A percentile compares a stretch with the other conserved stretches of the same genome.
Evolutionary conservation across 768 basidiomycete species (phyloP).

Genomic region (Rhizopogon rudus): DNA sequence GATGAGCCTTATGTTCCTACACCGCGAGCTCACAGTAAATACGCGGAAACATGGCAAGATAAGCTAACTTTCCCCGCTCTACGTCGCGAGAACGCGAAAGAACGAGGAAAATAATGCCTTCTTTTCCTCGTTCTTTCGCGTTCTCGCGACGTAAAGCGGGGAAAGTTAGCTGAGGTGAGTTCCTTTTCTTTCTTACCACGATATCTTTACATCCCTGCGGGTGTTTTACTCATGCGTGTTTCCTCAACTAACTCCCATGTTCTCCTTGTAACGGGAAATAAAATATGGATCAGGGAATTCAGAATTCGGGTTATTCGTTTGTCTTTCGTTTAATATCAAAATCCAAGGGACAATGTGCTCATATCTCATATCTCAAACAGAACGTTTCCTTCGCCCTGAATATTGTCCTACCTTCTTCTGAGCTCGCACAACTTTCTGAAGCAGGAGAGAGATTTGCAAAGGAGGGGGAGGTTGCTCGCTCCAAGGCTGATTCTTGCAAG

Average conservation of each 20-base stretch:
- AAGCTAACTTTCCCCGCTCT: not conserved
- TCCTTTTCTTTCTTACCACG: not conserved
- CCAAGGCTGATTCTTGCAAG: not conserved
- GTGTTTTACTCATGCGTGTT: too few relatives aligned
- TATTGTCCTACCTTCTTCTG: conserved; percentile 17
- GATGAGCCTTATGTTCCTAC: not conserved
- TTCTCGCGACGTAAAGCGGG: too few relatives aligned
- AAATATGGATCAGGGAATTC: not conserved
- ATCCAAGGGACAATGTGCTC: not conserved
- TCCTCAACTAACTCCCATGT: too few relatives aligned
- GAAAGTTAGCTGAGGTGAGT: not conserved
- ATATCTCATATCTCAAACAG: conserved; percentile 1
- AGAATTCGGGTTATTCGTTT: not conserved
- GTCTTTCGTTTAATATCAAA: not conserved
- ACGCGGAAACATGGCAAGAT: not conserved
- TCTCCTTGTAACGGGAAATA: not conserved
- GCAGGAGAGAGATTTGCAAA: conserved; percentile 17
- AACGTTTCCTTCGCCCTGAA: conserved; percentile 23
- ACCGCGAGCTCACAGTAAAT: not conserved
- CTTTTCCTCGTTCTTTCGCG: too few relatives aligned
- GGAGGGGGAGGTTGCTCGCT: conserved; percentile 4
- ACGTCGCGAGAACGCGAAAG: not conserved
- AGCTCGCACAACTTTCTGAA: conserved; percentile 18
- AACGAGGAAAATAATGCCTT: not conserved
- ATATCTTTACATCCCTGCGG: not conserved